Evolutionary conservation across 2,329 filamentous ascomycete genomes (phyloP).

Genomic region (Fusarium papillatum): DNA sequence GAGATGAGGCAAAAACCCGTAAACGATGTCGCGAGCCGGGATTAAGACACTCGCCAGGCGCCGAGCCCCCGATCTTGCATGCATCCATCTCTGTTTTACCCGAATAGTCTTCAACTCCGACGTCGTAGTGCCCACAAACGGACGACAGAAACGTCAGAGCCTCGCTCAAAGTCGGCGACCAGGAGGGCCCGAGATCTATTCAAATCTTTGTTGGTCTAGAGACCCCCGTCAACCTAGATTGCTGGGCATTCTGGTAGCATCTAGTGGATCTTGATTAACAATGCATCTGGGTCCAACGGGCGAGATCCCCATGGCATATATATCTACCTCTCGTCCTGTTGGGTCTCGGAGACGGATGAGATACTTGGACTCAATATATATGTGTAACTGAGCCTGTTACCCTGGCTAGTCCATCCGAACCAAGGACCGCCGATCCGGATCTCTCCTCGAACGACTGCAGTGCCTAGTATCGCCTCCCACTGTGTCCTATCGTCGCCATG

Average conservation of each 20-base stretch:
- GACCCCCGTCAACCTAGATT: not conserved
- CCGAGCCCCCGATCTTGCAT: conserved; percentile 29
- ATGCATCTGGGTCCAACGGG: not conserved
- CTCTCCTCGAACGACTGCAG: not conserved
- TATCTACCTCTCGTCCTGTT: conserved; percentile 2
- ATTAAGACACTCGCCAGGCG: conserved; percentile 18
- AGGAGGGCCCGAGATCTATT: conserved; percentile 14
- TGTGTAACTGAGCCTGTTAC: not conserved
- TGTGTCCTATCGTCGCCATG: conserved; percentile 8
- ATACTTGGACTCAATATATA: not conserved
- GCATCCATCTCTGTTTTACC: conserved; percentile 17
- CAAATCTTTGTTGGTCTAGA: conserved; percentile 11
- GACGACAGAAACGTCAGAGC: conserved; percentile 11
- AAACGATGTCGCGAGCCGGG: conserved; percentile 12
- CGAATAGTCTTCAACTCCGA: not conserved
- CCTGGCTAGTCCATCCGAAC: not conserved
- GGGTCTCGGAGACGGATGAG: not conserved
- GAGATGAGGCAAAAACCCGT: conserved; percentile 25
- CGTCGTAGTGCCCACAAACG: not conserved
- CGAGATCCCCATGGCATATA: conserved; percentile 23
- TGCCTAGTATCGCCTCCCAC: not conserved
- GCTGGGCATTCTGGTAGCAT: conserved; percentile 10
- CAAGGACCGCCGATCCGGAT: not conserved
- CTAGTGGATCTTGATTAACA: conserved; percentile 27
- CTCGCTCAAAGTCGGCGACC: conserved; percentile 16